Evolutionary conservation across 352 stramenopile species (phyloP), one percentile per base, ranked within the genome.

Genomic region (Phytophthora litchii): DNA sequence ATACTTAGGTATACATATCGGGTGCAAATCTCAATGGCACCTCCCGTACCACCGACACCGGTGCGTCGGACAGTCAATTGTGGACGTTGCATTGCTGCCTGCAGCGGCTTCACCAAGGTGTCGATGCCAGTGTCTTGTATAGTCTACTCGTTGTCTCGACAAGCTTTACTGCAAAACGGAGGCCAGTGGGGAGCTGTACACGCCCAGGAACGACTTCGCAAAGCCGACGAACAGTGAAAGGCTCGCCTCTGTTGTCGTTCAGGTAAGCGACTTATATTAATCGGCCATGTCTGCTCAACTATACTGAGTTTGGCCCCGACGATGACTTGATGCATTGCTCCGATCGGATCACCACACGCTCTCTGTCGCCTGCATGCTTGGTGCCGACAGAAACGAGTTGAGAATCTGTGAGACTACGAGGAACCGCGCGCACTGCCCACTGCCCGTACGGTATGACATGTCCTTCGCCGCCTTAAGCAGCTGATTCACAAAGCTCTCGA

Each of bases 301-400:
- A 27, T 27, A 25, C 25, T 17, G 14, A 35, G 20, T 23, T 20
- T 43, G 14, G 9, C 19, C 19, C 5, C 17, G 20, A 5, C 23
- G 8, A 23, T 12, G 37, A 34, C 34, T 53, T 31, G 42, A 34
- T 25, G 23, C 23, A 49, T 7, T 3, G 9, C 46, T 23, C 9
- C 29, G 23, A 19, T 25, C 3, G 8, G 3, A 41, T 66, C 49
- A 70, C 61, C 62, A 70, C 32, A 70, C 54, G 40, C 20, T 56
- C 44, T 62, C 59, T 1, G 48, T 60, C 25, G 40, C 38, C 10
- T 34, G 41, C 61, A 66, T 62, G 35, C 29, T 62, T 4, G 68
- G 63, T 32, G 80, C 72, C 9, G 70, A 69, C 16, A 91, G 53
- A 46, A 91, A 91, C 43, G 70, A 71, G 55, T 70, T 76, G 37